These are phyloP conservation scores for Daldinia sp. DNA, from an alignment of 2,329 filamentous ascomycete species.

Conservation along the genomic window DNA sequence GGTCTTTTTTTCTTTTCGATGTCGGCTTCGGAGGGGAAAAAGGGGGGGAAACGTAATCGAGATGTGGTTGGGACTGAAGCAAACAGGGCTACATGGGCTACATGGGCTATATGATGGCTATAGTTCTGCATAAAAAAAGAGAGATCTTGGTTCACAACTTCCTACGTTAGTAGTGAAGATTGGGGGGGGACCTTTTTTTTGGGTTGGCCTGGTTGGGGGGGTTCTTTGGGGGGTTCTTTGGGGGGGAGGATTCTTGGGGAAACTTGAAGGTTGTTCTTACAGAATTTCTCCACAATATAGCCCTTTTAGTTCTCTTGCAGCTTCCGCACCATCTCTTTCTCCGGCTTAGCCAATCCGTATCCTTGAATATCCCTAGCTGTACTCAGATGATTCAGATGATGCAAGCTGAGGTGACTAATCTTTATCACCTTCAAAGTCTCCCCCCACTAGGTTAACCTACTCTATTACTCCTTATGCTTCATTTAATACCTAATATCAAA, in stretches of 20 bases:
- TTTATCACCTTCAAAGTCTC: constrained; percentile 12
- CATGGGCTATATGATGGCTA: not conserved
- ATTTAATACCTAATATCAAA: not conserved
- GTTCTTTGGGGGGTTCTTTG: constrained; percentile 13
- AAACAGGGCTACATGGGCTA: constrained; percentile 25
- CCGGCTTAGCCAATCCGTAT: constrained; percentile 34
- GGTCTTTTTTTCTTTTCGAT: constrained; percentile 13
- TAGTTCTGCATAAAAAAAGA: constrained; percentile 5
- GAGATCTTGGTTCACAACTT: constrained; percentile 19
- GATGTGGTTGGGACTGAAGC: constrained; percentile 19
- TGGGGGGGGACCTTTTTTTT: too few species aligned
- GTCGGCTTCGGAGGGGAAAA: constrained; percentile 24
- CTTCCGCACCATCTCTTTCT: constrained; percentile 38
- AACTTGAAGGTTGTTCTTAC: constrained; percentile 35
- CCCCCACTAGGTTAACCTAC: too few species aligned
- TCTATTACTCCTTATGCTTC: not conserved
- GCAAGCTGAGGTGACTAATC: constrained; percentile 28
- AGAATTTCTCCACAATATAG: constrained; percentile 37
- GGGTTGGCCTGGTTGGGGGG: too few species aligned
- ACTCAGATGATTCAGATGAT: constrained; percentile 20
- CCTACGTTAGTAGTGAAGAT: constrained; percentile 2
- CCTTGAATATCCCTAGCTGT: constrained; percentile 15
- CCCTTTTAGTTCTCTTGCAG: constrained; percentile 34
- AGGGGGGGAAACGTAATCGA: too few species aligned
- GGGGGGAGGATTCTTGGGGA: constrained; percentile 20